A percentile compares a stretch with the other conserved stretches of the same genome.
These are phyloP conservation scores for Solanum bulbocastanum DNA, from an alignment of 257 asterid species.

Conservation along the genomic window DNA sequence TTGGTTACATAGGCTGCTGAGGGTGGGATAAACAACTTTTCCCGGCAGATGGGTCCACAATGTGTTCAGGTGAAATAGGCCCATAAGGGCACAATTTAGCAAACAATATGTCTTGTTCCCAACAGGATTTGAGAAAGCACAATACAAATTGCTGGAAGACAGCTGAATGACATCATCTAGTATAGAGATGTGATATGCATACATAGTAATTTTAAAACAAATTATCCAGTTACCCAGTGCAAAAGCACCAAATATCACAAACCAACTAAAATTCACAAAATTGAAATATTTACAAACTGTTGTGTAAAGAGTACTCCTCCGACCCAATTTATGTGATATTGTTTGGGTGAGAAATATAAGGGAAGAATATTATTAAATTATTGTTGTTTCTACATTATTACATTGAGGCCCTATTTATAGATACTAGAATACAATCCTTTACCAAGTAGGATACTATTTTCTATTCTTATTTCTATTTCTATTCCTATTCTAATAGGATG, in stretches of 20 bases:
- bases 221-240: neutral
- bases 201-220: neutral
- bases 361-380: too few relatives aligned
- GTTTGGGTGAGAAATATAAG: neutral
- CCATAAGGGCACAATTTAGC: neutral
- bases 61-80: neutral
- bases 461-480: too few relatives aligned
- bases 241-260: neutral
- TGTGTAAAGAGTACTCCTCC: neutral
- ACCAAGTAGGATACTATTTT: too few relatives aligned
- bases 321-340: neutral
- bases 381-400: too few relatives aligned
- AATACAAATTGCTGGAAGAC: neutral
- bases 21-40: neutral
- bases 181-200: neutral
- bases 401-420: too few relatives aligned
- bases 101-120: slow-evolving; percentile 11
- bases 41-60: neutral
- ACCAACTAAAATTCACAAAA: neutral
- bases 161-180: neutral
- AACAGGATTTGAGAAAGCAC: neutral
- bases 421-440: too few relatives aligned
- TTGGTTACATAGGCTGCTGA: neutral
- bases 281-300: neutral
- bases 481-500: too few relatives aligned